phyloP scores from a whole-genome alignment of 2,329 filamentous ascomycete species.

The Exophiala bonariae region DNA sequence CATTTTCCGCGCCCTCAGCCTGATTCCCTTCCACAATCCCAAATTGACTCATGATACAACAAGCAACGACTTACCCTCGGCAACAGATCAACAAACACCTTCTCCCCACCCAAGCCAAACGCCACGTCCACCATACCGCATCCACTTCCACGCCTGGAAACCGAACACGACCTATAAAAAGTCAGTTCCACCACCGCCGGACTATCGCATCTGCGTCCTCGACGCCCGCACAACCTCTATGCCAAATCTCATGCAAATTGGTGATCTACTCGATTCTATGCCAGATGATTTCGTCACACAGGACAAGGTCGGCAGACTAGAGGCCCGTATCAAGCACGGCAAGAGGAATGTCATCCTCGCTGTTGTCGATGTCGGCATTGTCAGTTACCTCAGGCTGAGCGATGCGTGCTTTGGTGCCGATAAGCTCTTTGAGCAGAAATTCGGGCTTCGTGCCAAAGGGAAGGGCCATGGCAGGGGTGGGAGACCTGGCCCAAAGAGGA shows the following conservation, averaged over 20 bases:
- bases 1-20: conserved; percentile 73
- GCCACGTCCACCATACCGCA: conserved; percentile 58
- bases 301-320: conserved; percentile 53
- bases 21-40: conserved; percentile 72
- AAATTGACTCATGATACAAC: conserved; percentile 32
- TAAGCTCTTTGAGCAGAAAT: conserved; percentile 54
- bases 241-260: conserved; percentile 72
- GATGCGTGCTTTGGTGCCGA: conserved; percentile 80
- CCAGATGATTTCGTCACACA: conserved; percentile 65
- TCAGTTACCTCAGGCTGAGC: conserved; percentile 79
- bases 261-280: conserved; percentile 69
- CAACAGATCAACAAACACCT: conserved; percentile 9
- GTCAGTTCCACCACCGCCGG: conserved; percentile 71
- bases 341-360: conserved; percentile 81
- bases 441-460: conserved; percentile 27
- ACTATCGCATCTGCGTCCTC: conserved; percentile 82
- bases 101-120: neutral
- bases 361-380: conserved; percentile 84
- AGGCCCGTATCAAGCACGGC: conserved; percentile 79
- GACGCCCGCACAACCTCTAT: conserved; percentile 71
- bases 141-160: conserved; percentile 84
- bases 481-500: neutral
- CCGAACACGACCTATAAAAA: conserved; percentile 71
- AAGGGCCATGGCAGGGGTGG: conserved; percentile 29
- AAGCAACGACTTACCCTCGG: conserved; percentile 22